A percentile compares a stretch with the other conserved stretches of the same genome.
Conservation (phyloP, 2,329 filamentous ascomycete genomes). For the Neofusicoccum sp. region DNA sequence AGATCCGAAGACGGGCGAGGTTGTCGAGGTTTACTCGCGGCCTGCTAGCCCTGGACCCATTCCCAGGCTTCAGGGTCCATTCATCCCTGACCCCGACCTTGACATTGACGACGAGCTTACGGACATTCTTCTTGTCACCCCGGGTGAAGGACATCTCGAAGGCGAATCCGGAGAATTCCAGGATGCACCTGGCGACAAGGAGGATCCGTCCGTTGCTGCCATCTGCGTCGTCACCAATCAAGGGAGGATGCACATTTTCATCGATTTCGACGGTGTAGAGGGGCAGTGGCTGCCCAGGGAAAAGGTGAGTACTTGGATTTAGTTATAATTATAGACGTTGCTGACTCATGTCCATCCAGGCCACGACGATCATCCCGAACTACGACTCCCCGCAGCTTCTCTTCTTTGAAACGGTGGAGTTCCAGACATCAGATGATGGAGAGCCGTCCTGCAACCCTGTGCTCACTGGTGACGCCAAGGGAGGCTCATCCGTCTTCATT, state of each 20-base stretch:
- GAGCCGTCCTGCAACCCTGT: conserved; percentile 46
- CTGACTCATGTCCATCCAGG: not conserved
- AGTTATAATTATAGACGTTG: not conserved
- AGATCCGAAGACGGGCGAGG: conserved; percentile 48
- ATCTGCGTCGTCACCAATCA: conserved; percentile 58
- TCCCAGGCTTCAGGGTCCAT: conserved; percentile 62
- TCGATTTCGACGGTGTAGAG: conserved; percentile 61
- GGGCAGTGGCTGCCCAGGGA: conserved; percentile 60
- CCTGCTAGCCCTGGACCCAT: conserved; percentile 55
- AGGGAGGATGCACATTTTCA: conserved; percentile 57
- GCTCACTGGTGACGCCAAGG: conserved; percentile 56
- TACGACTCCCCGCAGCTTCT: conserved; percentile 27
- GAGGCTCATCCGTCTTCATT: conserved; percentile 59
- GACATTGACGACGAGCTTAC: conserved; percentile 57
- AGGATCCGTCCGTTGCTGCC: conserved; percentile 55
- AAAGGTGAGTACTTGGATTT: conserved; percentile 24
- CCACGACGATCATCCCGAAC: conserved; percentile 19
- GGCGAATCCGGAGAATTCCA: conserved; percentile 52
- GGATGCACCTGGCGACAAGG: conserved; percentile 43
- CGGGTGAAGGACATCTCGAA: conserved; percentile 19
- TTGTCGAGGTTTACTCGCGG: conserved; percentile 55
- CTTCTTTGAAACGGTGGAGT: conserved; percentile 43
- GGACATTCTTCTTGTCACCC: conserved; percentile 58
- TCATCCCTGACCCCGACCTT: conserved; percentile 51
- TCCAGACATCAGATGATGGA: conserved; percentile 26